Percentiles rank a stretch among this genome's conserved stretches.
Evolutionary conservation across 176 grass and related monocot genomes (phyloP).

Genomic region (Musa beccarii): DNA sequence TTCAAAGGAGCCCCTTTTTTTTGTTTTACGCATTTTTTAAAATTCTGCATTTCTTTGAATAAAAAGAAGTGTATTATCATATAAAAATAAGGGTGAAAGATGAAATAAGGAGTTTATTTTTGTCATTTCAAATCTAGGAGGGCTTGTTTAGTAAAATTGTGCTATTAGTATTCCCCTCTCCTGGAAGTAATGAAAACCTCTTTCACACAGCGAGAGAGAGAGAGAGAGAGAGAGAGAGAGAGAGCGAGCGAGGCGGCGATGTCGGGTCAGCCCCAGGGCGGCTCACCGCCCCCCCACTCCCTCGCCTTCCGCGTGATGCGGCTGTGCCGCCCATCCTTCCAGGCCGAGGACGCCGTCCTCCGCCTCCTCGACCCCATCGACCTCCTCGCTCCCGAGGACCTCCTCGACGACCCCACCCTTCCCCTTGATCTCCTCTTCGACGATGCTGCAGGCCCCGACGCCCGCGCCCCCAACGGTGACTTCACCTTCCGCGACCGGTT

Average conservation of each 20-base stretch:
- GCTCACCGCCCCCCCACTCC: conserved; percentile 39
- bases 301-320: conserved; percentile 98
- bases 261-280: conserved; percentile 17
- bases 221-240: no score
- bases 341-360: conserved; percentile 61
- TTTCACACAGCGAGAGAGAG: no score
- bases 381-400: conserved; percentile 80
- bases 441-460: conserved; percentile 26
- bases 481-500: conserved; percentile 85
- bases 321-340: conserved; percentile 73
- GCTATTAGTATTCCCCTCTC: no score
- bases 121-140: no score
- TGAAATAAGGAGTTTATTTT: no score
- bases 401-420: conserved; percentile 40
- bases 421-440: conserved; percentile 19
- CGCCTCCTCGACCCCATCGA: conserved; percentile 78
- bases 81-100: no score
- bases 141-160: no score
- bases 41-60: no score
- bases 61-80: no score
- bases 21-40: no score
- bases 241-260: neutral
- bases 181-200: no score
- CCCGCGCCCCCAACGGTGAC: conserved; percentile 36
- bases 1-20: no score